These are phyloP conservation scores for Suillus spraguei DNA, from an alignment of 768 basidiomycete species.

Conservation along the genomic window DNA sequence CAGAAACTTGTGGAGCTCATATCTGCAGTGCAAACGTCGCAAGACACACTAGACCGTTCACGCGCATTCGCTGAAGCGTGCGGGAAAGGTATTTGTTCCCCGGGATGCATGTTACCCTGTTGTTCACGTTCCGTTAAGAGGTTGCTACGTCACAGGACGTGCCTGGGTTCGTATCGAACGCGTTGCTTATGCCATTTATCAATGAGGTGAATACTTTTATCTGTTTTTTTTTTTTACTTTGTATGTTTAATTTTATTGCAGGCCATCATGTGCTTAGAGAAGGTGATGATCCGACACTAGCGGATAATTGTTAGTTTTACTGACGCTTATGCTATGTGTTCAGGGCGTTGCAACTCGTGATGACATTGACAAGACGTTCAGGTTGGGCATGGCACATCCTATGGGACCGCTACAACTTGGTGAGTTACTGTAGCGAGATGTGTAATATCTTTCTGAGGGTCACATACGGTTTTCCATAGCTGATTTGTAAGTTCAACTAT, in stretches of 20 bases:
- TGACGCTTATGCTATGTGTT: neutral
- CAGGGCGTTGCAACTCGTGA: constrained; percentile 91
- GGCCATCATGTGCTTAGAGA: constrained; percentile 94
- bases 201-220: constrained; percentile 64
- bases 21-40: constrained; percentile 87
- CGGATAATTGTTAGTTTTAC: neutral
- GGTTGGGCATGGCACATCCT: constrained; percentile 91
- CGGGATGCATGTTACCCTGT: neutral
- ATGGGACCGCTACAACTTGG: constrained; percentile 94
- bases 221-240: constrained; percentile 9
- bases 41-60: constrained; percentile 73
- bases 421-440: constrained; percentile 23
- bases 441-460: constrained; percentile 10
- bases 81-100: constrained; percentile 66
- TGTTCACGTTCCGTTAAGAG: constrained; percentile 47
- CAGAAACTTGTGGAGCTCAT: constrained; percentile 96
- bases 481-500: constrained; percentile 31
- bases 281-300: constrained; percentile 43
- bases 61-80: constrained; percentile 84
- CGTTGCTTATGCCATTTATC: constrained; percentile 94
- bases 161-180: constrained; percentile 95
- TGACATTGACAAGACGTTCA: constrained; percentile 94
- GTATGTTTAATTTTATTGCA: constrained; percentile 26
- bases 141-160: constrained; percentile 91
- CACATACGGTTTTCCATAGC: constrained; percentile 16